A percentile compares a stretch with the other conserved stretches of the same genome.
Conservation (phyloP, 2,329 filamentous ascomycete species). For the Chaetomiaceae sp. region DNA sequence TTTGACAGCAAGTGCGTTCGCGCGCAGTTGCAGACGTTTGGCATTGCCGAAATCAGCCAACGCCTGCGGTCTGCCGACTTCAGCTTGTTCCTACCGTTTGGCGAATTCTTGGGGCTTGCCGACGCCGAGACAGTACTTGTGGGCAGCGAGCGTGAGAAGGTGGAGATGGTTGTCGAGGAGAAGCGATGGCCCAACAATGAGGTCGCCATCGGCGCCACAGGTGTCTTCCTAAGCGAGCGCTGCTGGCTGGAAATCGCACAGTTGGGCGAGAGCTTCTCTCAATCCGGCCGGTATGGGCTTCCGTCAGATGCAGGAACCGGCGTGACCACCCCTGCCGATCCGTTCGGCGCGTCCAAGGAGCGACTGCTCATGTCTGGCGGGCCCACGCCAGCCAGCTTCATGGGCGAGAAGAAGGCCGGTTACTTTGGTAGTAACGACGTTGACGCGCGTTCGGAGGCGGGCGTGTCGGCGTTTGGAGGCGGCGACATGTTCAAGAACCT, state of each 20-base stretch:
- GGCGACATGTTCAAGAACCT: constrained; percentile 98
- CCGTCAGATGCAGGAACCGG: constrained; percentile 61
- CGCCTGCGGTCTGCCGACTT: constrained; percentile 90
- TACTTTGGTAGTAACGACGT: constrained; percentile 78
- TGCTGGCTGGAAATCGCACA: constrained; percentile 91
- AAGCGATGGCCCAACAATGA: constrained; percentile 91
- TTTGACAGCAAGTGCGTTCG: constrained; percentile 99
- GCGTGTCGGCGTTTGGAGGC: constrained; percentile 81
- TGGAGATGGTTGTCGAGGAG: constrained; percentile 84
- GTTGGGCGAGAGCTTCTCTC: constrained; percentile 59
- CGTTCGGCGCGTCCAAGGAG: constrained; percentile 61
- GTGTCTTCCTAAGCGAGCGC: constrained; percentile 90
- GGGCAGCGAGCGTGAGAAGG: constrained; percentile 87
- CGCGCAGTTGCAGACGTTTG: constrained; percentile 89
- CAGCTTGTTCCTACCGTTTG: constrained; percentile 91
- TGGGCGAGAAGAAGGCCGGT: constrained; percentile 70
- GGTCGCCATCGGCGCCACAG: constrained; percentile 83
- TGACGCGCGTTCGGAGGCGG: constrained; percentile 86
- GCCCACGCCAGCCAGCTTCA: constrained; percentile 53
- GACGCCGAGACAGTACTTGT: constrained; percentile 82
- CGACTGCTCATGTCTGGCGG: constrained; percentile 47
- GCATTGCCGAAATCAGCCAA: constrained; percentile 95
- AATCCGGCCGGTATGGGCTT: constrained; percentile 48
- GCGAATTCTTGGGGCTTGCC: constrained; percentile 85
- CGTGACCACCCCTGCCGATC: constrained; percentile 53